A percentile compares a stretch with the other conserved stretches of the same genome.
Conservation (phyloP, 208 protist genomes). For the Crithidia expoeki region DNA sequence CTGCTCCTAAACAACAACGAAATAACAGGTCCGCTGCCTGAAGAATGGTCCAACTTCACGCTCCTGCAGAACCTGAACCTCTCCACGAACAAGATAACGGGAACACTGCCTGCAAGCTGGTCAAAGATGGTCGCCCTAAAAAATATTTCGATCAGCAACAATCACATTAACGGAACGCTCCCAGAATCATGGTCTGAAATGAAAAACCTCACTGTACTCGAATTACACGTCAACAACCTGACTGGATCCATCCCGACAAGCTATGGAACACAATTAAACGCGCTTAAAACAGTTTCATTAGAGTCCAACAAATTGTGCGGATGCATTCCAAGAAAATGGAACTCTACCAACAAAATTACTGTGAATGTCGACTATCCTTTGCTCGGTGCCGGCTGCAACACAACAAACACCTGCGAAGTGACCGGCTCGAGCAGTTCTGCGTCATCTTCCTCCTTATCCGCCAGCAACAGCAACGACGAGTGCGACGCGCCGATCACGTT, state of each 20-base stretch:
- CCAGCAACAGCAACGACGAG: neutral
- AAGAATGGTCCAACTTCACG: conserved; percentile 1
- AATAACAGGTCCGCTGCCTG: neutral
- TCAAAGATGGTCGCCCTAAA: conserved; percentile 6
- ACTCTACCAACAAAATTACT: neutral
- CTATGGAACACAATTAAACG: neutral
- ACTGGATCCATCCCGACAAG: neutral
- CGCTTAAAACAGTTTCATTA: neutral
- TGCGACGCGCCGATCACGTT: neutral
- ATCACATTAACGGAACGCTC: conserved; percentile 10
- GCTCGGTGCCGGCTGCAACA: neutral
- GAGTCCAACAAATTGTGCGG: conserved; percentile 5
- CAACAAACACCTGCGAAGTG: too few relatives aligned
- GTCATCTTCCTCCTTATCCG: conserved; percentile 8
- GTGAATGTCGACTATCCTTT: neutral
- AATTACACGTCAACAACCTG: conserved; percentile 3
- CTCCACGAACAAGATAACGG: conserved; percentile 3
- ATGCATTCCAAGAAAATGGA: conserved; percentile 4
- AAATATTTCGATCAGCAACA: conserved; percentile 13
- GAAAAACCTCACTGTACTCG: neutral
- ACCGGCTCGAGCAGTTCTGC: conserved; percentile 9
- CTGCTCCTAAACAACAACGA: conserved; percentile 21
- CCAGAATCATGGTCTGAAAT: conserved; percentile 5
- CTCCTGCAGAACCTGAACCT: conserved; percentile 1
- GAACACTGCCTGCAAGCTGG: conserved; percentile 26